Evolutionary conservation across 2,329 filamentous ascomycete species (phyloP).

Genomic region (Neopestalotiopsis rosae): DNA sequence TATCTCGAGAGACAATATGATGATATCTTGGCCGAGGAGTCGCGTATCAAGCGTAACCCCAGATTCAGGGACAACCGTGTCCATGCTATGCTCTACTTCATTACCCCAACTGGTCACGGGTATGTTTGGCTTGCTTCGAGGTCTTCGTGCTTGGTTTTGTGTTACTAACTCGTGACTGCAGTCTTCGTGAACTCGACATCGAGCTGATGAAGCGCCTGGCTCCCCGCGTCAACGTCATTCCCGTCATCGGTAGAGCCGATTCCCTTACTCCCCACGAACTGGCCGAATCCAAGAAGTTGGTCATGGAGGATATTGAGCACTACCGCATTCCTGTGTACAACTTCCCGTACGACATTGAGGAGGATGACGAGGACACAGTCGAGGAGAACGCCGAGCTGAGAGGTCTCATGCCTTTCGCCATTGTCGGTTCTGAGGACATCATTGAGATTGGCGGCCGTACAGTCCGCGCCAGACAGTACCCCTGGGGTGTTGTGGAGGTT

Average conservation of each 20-base stretch:
- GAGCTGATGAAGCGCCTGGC: conserved; percentile 99
- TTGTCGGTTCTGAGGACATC: conserved; percentile 95
- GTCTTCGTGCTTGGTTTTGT: background rate
- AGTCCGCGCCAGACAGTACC: conserved; percentile 95
- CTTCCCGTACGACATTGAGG: conserved; percentile 99
- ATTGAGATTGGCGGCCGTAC: conserved; percentile 92
- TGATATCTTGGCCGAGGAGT: conserved; percentile 98
- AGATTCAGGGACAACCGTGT: conserved; percentile 99
- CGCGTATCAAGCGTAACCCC: conserved; percentile 99
- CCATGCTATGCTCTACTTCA: conserved; percentile 98
- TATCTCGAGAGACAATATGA: conserved; percentile 99
- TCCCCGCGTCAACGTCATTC: conserved; percentile 97
- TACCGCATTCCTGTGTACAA: conserved; percentile 99
- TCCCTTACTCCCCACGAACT: conserved; percentile 95
- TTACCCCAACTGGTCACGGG: conserved; percentile 96
- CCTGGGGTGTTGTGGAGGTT: conserved; percentile 98
- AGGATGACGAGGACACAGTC: conserved; percentile 98
- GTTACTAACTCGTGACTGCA: conserved; percentile 41
- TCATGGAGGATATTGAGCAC: conserved; percentile 99
- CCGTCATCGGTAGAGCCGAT: conserved; percentile 97
- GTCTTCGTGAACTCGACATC: conserved; percentile 97
- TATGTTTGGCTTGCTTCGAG: conserved; percentile 43
- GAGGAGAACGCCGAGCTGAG: conserved; percentile 98
- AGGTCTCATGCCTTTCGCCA: conserved; percentile 98
- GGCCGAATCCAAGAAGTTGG: conserved; percentile 98